phyloP scores from a whole-genome alignment of 805 yeast species.

The Candida yuanshanica region DNA sequence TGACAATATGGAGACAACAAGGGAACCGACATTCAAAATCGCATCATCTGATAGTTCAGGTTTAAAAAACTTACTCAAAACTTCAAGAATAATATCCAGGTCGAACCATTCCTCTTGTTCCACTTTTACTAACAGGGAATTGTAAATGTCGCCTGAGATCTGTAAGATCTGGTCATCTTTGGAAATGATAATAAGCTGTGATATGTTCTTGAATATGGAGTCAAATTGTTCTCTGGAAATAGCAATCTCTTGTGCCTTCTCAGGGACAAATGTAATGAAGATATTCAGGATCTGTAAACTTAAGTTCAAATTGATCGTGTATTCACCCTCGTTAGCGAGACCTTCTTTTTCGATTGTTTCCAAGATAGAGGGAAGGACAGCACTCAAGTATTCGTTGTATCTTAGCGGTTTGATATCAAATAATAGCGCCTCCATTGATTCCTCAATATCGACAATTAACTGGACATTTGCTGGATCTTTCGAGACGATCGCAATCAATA shows the following conservation, averaged over 20 bases:
- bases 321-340: slow-evolving; percentile 32
- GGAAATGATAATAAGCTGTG: slow-evolving; percentile 30
- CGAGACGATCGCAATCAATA: slow-evolving; percentile 60
- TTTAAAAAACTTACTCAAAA: slow-evolving; percentile 63
- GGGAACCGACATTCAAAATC: slow-evolving; percentile 66
- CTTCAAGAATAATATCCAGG: slow-evolving; percentile 41
- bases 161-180: slow-evolving; percentile 77
- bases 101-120: slow-evolving; percentile 19
- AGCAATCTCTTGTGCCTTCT: slow-evolving; percentile 28
- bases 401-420: slow-evolving; percentile 36
- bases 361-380: slow-evolving; percentile 47
- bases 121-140: slow-evolving; percentile 45
- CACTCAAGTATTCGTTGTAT: slow-evolving; percentile 43
- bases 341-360: slow-evolving; percentile 27
- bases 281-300: slow-evolving; percentile 49
- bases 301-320: slow-evolving; percentile 54
- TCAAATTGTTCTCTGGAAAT: slow-evolving; percentile 22
- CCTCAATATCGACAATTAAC: slow-evolving; percentile 59
- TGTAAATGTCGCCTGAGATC: slow-evolving; percentile 68
- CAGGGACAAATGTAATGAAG: slow-evolving; percentile 34
- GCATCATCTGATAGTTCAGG: slow-evolving; percentile 76
- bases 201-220: slow-evolving; percentile 37
- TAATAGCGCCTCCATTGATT: slow-evolving; percentile 60
- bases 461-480: slow-evolving; percentile 75
- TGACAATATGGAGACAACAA: slow-evolving; percentile 54